A percentile compares a stretch with the other conserved stretches of the same genome.
Evolutionary conservation across 495 filamentous ascomycete genomes (phyloP).

Genomic region (Hypoxylon perforatum): DNA sequence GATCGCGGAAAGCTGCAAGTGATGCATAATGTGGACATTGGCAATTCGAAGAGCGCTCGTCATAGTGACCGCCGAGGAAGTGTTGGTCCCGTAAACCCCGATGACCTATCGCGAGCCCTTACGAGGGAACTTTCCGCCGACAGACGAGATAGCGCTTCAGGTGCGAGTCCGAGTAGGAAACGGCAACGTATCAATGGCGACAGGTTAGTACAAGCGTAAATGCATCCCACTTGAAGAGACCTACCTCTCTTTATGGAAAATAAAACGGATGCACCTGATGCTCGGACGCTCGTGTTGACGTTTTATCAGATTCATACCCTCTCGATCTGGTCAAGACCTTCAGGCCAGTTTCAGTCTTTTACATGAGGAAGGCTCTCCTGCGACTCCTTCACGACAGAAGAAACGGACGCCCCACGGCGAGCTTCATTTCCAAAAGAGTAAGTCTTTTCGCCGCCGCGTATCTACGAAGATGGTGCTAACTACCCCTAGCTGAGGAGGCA

Average conservation of each 20-base stretch:
- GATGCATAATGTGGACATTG: slow-evolving; percentile 44
- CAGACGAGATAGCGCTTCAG: slow-evolving; percentile 74
- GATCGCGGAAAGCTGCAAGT: slow-evolving; percentile 50
- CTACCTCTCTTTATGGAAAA: too few species aligned
- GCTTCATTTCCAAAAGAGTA: slow-evolving; percentile 93
- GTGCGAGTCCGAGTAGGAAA: slow-evolving; percentile 84
- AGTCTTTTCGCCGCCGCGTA: slow-evolving; percentile 42
- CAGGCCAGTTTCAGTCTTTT: slow-evolving; percentile 90
- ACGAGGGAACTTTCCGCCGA: slow-evolving; percentile 47
- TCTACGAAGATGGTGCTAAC: slow-evolving; percentile 51
- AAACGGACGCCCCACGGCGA: slow-evolving; percentile 89
- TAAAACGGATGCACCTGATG: neutral
- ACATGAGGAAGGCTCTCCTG: slow-evolving; percentile 90
- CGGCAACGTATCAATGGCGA: slow-evolving; percentile 87
- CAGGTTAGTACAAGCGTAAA: slow-evolving; percentile 59
- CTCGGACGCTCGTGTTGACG: slow-evolving; percentile 36
- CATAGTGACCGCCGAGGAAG: slow-evolving; percentile 42
- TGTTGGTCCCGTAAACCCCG: slow-evolving; percentile 48
- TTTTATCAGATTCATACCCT: slow-evolving; percentile 85
- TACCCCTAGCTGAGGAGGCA: slow-evolving; percentile 84
- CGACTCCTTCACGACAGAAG: slow-evolving; percentile 85
- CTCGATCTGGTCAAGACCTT: slow-evolving; percentile 91
- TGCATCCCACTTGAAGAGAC: neutral
- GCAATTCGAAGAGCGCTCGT: slow-evolving; percentile 41
- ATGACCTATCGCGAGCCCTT: slow-evolving; percentile 46